Percentiles rank a stretch among this genome's conserved stretches.
phyloP scores from a whole-genome alignment of 2,329 filamentous ascomycete genomes.

The Macroventuria anomochaeta region DNA sequence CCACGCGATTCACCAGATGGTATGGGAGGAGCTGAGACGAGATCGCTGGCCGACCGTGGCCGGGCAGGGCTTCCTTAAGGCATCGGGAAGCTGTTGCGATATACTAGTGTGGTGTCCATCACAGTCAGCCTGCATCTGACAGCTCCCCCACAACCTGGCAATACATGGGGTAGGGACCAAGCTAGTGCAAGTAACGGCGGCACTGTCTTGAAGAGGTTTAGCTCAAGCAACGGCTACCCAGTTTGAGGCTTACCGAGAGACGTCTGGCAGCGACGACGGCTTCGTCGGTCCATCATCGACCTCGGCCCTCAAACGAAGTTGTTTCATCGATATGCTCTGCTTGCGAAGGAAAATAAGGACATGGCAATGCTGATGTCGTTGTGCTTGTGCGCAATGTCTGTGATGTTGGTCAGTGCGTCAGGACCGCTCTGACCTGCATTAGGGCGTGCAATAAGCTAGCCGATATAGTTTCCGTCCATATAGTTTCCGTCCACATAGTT shows the following conservation, averaged over 20 bases:
- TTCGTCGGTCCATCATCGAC: too few species aligned
- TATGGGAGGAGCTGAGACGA: background rate
- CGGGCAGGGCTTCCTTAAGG: slow-evolving; percentile 2
- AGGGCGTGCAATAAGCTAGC: too few species aligned
- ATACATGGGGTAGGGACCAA: background rate
- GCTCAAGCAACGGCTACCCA: background rate
- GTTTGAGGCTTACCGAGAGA: background rate
- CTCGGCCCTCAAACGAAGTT: too few species aligned
- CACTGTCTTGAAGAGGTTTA: background rate
- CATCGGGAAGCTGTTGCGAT: background rate
- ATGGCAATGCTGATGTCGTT: too few species aligned
- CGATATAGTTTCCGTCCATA: too few species aligned
- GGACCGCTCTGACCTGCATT: too few species aligned
- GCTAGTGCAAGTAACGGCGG: background rate
- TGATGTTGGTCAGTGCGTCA: too few species aligned
- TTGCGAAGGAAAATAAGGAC: too few species aligned
- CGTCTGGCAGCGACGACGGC: background rate
- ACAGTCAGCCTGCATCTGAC: background rate
- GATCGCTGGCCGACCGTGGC: slow-evolving; percentile 11
- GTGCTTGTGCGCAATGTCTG: too few species aligned
- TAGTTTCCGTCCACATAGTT: too few species aligned
- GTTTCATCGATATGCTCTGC: too few species aligned
- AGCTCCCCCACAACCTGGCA: slow-evolving; percentile 6
- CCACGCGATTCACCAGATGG: background rate
- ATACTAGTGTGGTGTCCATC: background rate